Percentiles rank a stretch among this genome's conserved stretches.
Conservation (phyloP, 2,329 filamentous ascomycete species). For the Lecanicillium sp. region DNA sequence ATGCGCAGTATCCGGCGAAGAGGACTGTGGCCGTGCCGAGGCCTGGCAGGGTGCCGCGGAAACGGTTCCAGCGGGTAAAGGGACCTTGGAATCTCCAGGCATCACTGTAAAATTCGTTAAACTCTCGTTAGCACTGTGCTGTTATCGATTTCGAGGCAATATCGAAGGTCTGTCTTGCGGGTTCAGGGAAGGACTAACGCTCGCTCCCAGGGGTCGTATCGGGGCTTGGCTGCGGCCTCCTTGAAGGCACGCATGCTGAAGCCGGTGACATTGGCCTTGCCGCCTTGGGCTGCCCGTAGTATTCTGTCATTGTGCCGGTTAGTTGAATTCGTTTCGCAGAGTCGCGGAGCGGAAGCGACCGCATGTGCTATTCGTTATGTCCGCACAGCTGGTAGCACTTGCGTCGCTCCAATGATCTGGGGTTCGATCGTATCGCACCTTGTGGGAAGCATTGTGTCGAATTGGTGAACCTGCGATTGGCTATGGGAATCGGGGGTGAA, state of each 20-base stretch:
- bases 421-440: constrained; percentile 19
- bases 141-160: not conserved
- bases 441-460: constrained; percentile 29
- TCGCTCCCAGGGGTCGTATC: constrained; percentile 61
- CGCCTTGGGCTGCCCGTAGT: constrained; percentile 43
- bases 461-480: constrained; percentile 7
- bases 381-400: no score
- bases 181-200: constrained; percentile 38
- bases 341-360: not conserved
- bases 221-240: constrained; percentile 54
- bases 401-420: not conserved
- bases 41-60: constrained; percentile 79
- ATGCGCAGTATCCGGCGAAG: constrained; percentile 81
- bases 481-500: not conserved
- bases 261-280: constrained; percentile 74
- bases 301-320: constrained; percentile 20
- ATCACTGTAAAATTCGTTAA: constrained; percentile 64
- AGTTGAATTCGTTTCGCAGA: not conserved
- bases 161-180: not conserved
- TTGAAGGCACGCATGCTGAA: constrained; percentile 82
- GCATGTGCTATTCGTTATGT: not conserved
- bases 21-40: constrained; percentile 88
- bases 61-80: constrained; percentile 83
- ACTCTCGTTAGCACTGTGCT: no score
- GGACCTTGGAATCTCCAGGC: constrained; percentile 87